Evolutionary conservation across 345 rosid genomes (phyloP).

Genomic region (Melaleuca quinquenervia): DNA sequence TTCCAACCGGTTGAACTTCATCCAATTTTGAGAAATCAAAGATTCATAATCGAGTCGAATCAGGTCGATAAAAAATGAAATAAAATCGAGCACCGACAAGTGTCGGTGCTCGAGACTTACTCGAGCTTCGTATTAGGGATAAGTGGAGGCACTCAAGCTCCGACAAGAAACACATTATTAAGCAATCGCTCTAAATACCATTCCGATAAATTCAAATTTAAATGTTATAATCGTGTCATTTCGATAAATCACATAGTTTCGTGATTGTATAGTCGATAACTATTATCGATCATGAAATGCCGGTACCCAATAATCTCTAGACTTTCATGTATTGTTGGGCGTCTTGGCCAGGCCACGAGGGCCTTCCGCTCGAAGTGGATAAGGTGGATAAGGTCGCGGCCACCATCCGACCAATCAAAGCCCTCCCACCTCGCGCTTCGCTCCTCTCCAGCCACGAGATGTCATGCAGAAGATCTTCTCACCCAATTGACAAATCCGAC

Average conservation of each 20-base stretch:
- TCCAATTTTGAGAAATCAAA: neutral
- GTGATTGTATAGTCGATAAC: neutral
- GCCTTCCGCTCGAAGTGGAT: neutral
- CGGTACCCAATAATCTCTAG: neutral
- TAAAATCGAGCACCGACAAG: too few relatives aligned
- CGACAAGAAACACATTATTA: neutral
- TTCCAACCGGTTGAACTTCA: neutral
- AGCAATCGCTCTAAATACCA: neutral
- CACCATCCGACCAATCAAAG: neutral
- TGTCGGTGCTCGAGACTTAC: too few relatives aligned
- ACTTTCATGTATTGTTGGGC: neutral
- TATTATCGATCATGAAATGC: neutral
- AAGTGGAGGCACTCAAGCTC: neutral
- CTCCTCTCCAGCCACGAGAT: neutral
- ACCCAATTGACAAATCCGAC: neutral
- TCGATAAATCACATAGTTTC: too few relatives aligned
- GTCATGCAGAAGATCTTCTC: neutral
- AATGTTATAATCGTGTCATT: neutral
- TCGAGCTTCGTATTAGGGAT: too few relatives aligned
- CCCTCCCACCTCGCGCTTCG: neutral
- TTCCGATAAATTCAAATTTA: neutral
- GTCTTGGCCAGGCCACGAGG: neutral
- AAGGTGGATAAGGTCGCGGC: neutral
- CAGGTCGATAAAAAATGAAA: neutral
- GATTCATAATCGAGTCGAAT: neutral